Conservation (phyloP, 176 grass and related monocot genomes). For the Echinochloa phyllopogon region DNA sequence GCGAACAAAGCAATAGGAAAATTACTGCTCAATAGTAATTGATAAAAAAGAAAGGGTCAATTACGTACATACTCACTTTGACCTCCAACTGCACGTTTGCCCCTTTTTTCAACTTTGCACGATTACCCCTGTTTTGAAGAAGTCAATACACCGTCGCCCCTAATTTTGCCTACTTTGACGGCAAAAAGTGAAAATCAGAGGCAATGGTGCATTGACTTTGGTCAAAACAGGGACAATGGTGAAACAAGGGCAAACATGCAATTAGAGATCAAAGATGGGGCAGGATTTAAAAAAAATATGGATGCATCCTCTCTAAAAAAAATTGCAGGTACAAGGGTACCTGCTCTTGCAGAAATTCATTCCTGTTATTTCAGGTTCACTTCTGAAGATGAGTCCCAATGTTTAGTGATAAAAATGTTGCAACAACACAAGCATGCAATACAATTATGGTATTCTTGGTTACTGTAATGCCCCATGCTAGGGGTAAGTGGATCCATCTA, state of each 20-base stretch:
- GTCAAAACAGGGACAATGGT: no score
- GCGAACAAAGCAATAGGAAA: slow-evolving; percentile 2
- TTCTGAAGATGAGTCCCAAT: slow-evolving; percentile 9
- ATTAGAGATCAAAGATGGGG: no score
- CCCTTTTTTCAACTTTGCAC: no score
- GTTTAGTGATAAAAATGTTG: background rate
- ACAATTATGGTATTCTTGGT: background rate
- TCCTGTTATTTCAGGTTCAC: background rate
- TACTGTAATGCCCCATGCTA: background rate
- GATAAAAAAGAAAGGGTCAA: background rate
- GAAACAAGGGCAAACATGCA: no score
- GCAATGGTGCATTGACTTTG: no score
- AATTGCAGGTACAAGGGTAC: background rate
- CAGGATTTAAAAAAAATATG: background rate
- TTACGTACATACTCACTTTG: no score
- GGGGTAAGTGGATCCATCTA: slow-evolving; percentile 1
- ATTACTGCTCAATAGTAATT: background rate
- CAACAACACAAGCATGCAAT: background rate
- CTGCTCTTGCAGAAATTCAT: background rate
- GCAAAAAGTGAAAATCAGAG: no score
- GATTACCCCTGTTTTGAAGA: no score
- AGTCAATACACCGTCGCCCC: no score
- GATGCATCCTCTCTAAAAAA: background rate
- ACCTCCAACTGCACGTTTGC: no score
- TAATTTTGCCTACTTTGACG: no score